Evolutionary conservation across 1,284 basidiomycete genomes (phyloP).

Genomic region (Anthracocystis setariae): DNA sequence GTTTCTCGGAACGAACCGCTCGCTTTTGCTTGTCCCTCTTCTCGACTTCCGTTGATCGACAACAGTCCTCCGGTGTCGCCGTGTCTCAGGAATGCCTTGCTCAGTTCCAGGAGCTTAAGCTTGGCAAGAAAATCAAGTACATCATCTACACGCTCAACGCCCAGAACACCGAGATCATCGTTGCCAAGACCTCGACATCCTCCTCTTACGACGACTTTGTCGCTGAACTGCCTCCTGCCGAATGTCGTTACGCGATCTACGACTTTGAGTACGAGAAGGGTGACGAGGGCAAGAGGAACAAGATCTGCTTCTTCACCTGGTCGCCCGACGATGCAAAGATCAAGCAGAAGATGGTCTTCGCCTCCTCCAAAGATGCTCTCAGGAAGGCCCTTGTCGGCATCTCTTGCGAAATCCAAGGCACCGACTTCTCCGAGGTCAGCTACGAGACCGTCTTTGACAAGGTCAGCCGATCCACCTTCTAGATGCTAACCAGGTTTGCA

Average conservation of each 20-base stretch:
- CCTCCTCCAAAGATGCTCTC: conserved; percentile 89
- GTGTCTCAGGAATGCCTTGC: conserved; percentile 75
- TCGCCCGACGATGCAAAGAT: conserved; percentile 86
- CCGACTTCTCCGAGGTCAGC: conserved; percentile 81
- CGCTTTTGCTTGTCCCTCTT: neutral
- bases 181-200: conserved; percentile 59
- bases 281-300: conserved; percentile 84
- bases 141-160: conserved; percentile 82
- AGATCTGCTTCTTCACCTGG: conserved; percentile 88
- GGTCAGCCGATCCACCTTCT: conserved; percentile 42
- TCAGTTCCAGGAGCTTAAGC: conserved; percentile 81
- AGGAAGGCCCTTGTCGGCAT: conserved; percentile 78
- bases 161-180: conserved; percentile 74
- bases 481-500: conserved; percentile 9
- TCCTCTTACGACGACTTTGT: conserved; percentile 82
- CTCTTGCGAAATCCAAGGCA: conserved; percentile 85
- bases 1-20: neutral
- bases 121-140: conserved; percentile 84
- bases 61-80: conserved; percentile 80
- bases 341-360: conserved; percentile 93
- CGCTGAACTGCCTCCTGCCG: conserved; percentile 77
- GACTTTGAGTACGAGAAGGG: conserved; percentile 88
- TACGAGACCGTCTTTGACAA: conserved; percentile 72
- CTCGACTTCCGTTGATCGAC: neutral
- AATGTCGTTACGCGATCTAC: conserved; percentile 90